phyloP scores from a whole-genome alignment of 306 rosid genomes.

The Vachellia collinsii region DNA sequence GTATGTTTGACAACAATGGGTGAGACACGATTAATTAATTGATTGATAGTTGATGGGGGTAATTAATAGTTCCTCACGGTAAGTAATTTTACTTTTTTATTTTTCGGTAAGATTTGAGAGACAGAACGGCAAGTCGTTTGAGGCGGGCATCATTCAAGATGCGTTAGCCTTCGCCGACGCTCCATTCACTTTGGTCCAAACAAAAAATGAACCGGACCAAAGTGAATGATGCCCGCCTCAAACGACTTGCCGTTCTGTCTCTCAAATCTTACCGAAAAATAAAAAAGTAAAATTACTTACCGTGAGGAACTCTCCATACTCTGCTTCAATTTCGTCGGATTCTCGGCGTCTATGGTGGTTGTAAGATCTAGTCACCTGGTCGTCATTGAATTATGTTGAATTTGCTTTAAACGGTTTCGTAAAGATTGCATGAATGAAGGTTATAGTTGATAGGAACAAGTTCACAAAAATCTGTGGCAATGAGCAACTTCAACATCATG shows the following conservation, averaged over 20 bases:
- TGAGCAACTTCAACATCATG: not conserved
- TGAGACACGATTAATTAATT: too few species aligned
- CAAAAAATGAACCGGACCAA: not conserved
- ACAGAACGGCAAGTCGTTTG: not conserved
- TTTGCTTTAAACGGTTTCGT: not conserved
- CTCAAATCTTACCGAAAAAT: not conserved
- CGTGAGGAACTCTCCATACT: not conserved
- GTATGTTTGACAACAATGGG: too few species aligned
- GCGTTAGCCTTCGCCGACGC: not conserved
- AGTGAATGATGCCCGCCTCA: not conserved
- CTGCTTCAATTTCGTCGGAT: not conserved
- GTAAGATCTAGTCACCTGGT: not conserved
- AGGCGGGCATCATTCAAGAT: too few species aligned
- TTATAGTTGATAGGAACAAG: not conserved
- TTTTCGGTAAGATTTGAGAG: not conserved
- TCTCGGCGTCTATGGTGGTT: not conserved
- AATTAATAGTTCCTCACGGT: too few species aligned
- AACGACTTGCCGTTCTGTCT: not conserved
- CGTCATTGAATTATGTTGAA: not conserved
- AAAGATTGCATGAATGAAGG: not conserved
- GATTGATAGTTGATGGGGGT: too few species aligned
- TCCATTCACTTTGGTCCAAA: not conserved
- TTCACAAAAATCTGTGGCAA: not conserved
- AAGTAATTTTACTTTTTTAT: too few species aligned
- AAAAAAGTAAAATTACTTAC: too few species aligned